Conservation (phyloP, 1,284 basidiomycete genomes). For the Entoloma clypeatum region DNA sequence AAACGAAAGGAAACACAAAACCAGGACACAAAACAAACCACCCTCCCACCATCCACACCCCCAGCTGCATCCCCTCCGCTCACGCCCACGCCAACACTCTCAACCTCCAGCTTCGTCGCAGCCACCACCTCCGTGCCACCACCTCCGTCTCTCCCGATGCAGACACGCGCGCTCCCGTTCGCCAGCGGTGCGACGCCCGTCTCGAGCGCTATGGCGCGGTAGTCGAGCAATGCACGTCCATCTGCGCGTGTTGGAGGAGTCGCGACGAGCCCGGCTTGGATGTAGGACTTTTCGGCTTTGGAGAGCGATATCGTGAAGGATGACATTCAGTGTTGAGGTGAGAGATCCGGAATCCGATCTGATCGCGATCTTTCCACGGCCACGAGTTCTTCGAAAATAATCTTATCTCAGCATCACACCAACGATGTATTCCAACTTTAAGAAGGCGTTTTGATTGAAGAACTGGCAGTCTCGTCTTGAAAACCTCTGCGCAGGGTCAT, state of each 20-base stretch:
- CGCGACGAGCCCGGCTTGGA: slow-evolving; percentile 57
- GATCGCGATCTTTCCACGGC: no score
- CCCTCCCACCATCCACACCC: slow-evolving; percentile 52
- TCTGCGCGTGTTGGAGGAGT: slow-evolving; percentile 58
- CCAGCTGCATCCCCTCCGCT: no score
- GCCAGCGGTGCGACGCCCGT: slow-evolving; percentile 72
- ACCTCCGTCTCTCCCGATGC: slow-evolving; percentile 56
- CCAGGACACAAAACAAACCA: slow-evolving; percentile 72
- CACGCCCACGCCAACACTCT: slow-evolving; percentile 43
- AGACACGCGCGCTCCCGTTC: slow-evolving; percentile 73
- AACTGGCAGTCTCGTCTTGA: no score
- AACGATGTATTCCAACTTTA: no score
- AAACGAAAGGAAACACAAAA: slow-evolving; percentile 35
- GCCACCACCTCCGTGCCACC: slow-evolving; percentile 59
- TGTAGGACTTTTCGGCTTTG: slow-evolving; percentile 74
- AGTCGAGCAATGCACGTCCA: slow-evolving; percentile 62
- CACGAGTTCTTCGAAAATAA: slow-evolving; percentile 9
- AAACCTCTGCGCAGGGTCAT: no score
- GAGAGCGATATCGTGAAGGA: slow-evolving; percentile 49
- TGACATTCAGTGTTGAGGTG: no score
- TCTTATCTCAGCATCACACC: slow-evolving; percentile 8
- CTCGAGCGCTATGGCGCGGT: slow-evolving; percentile 64
- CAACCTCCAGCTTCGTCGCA: slow-evolving; percentile 73
- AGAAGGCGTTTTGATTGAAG: no score
- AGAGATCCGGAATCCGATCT: slow-evolving; percentile 10